phyloP scores from a whole-genome alignment of 1,139 yeast genomes.

The Pneumocystis oryctolagi region DNA sequence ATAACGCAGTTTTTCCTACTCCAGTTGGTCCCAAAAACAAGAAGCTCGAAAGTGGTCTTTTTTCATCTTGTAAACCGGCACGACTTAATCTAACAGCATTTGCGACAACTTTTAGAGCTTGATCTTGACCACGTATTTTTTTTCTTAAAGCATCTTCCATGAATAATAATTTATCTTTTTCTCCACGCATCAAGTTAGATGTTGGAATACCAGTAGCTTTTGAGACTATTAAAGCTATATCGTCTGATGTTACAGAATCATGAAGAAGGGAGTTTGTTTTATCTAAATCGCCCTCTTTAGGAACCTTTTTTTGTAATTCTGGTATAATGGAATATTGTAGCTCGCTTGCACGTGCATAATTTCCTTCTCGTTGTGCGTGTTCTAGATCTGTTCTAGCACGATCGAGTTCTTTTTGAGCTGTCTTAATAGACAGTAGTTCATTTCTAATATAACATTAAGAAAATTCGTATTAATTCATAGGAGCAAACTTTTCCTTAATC shows the following conservation, averaged over 20 bases:
- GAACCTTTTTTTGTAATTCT: slow-evolving; percentile 46
- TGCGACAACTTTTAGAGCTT: slow-evolving; percentile 74
- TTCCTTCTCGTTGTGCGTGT: slow-evolving; percentile 65
- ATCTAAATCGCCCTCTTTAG: slow-evolving; percentile 24
- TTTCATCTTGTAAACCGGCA: slow-evolving; percentile 88
- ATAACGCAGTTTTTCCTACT: slow-evolving; percentile 91
- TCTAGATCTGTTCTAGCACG: slow-evolving; percentile 73
- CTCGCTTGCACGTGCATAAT: slow-evolving; percentile 78
- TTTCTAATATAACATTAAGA: slow-evolving; percentile 1
- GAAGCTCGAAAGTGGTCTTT: slow-evolving; percentile 89
- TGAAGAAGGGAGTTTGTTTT: slow-evolving; percentile 40
- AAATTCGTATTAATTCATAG: neutral
- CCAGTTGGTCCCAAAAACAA: slow-evolving; percentile 97
- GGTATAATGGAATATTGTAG: slow-evolving; percentile 81
- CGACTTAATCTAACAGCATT: slow-evolving; percentile 93
- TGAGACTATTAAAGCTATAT: slow-evolving; percentile 79
- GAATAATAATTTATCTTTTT: slow-evolving; percentile 70
- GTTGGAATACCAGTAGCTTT: slow-evolving; percentile 95
- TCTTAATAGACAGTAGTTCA: slow-evolving; percentile 60
- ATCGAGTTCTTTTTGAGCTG: slow-evolving; percentile 68
- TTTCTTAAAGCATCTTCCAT: slow-evolving; percentile 70
- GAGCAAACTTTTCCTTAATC: slow-evolving; percentile 54
- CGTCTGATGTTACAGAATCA: slow-evolving; percentile 87
- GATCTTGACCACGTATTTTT: slow-evolving; percentile 89
- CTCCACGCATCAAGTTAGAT: slow-evolving; percentile 83